A percentile compares a stretch with the other conserved stretches of the same genome.
Evolutionary conservation across 1,284 basidiomycete species (phyloP).

Genomic region (Heterobasidion annosum): DNA sequence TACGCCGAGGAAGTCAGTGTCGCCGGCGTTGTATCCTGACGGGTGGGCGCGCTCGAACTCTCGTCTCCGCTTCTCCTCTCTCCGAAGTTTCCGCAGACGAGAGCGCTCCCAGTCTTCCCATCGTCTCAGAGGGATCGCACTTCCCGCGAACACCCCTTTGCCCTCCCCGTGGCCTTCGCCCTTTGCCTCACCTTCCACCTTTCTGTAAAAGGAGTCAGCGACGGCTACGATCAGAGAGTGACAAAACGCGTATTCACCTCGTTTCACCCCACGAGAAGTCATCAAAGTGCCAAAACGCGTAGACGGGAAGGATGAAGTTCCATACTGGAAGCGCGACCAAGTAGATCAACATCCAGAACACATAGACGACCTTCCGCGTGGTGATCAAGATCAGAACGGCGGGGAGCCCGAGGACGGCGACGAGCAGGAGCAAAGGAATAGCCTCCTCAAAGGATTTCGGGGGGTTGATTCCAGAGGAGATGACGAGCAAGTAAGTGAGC

Average conservation of each 20-base stretch:
- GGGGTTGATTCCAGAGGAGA: conserved; percentile 74
- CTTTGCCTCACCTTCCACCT: conserved; percentile 86
- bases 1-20: conserved; percentile 44
- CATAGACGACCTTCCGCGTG: conserved; percentile 90
- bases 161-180: conserved; percentile 58
- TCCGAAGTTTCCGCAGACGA: conserved; percentile 83
- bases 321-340: conserved; percentile 87
- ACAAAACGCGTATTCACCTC: conserved; percentile 41
- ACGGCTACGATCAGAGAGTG: not conserved
- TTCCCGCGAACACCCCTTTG: conserved; percentile 44
- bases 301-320: conserved; percentile 92
- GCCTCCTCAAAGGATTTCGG: conserved; percentile 86
- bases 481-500: conserved; percentile 85
- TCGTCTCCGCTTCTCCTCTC: conserved; percentile 79
- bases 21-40: conserved; percentile 55
- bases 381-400: conserved; percentile 90
- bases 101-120: conserved; percentile 99
- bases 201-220: conserved; percentile 40
- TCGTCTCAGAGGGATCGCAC: conserved; percentile 78
- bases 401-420: conserved; percentile 89
- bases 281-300: conserved; percentile 99
- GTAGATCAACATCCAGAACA: conserved; percentile 98
- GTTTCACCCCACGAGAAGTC: conserved; percentile 99
- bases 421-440: conserved; percentile 87
- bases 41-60: conserved; percentile 74